Evolutionary conservation across 192 early-diverging fungal genomes (phyloP), one percentile per base, ranked within the genome.

Genomic region (Geranomyces michiganensis): DNA sequence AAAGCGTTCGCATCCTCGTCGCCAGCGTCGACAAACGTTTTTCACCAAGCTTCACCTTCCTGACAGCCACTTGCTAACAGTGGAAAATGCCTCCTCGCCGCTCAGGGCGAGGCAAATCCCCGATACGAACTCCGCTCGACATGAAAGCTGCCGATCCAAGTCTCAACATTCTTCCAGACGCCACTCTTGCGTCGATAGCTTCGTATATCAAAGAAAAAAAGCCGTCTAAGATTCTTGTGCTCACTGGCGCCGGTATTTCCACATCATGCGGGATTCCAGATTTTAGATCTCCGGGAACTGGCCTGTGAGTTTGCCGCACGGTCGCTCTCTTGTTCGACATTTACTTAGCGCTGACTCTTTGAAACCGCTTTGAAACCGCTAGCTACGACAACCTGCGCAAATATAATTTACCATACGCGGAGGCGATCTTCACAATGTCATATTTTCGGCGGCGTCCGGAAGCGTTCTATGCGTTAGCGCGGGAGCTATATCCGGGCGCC

Each of bases 341-440:
- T 26, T 27, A 44, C 29, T 32, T 44, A 12, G 33, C 33, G 33
- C n/a, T n/a, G n/a, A n/a, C n/a, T n/a, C n/a, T n/a, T n/a, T n/a
- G n/a, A n/a, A n/a, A n/a, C n/a, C n/a, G n/a, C n/a, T n/a, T n/a
- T n/a, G n/a, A n/a, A n/a, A n/a, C n/a, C n/a, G n/a, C n/a, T n/a
- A 72, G 70, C 21, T 72, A 72, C 66, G 91, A 91, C 53, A 96
- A 95, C 70, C 84, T 99, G 56, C 62, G 90, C 64, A 87, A 92
- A 56, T 99, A 92, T 79, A 83, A 94, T 27, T 76, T 99, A 45
- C 95, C 96, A 2, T 94, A 94, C 74, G 91, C 97, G 15, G 93
- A 99, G 62, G 94, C 95, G 10, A 94, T 99, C 51, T 99, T 99
- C 78, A 87, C 93, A 56, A 93, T 99, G 21, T 79, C 85, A n/a